phyloP scores from a whole-genome alignment of 345 rosid species.

The Bruguiera parviflora region DNA sequence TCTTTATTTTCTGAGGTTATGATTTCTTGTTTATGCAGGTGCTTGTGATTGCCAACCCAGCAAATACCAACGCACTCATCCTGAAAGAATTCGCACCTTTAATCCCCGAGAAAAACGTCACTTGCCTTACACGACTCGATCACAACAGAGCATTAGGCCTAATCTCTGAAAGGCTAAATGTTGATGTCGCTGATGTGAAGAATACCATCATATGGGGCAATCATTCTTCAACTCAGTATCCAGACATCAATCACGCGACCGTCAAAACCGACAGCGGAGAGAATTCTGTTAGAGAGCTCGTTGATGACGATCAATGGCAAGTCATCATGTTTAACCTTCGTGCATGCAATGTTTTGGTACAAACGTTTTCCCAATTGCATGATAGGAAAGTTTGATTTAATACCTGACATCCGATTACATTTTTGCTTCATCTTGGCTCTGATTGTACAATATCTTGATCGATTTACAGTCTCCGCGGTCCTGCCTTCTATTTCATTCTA shows the following conservation, averaged over 20 bases:
- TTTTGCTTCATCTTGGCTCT: too few relatives aligned
- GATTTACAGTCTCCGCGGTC: too few relatives aligned
- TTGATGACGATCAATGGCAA: slow-evolving; percentile 60
- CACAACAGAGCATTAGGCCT: slow-evolving; percentile 77
- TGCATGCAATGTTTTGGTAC: too few relatives aligned
- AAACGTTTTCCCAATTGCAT: too few relatives aligned
- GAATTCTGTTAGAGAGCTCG: slow-evolving; percentile 42
- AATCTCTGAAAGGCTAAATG: slow-evolving; percentile 58
- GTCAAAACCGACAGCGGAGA: slow-evolving; percentile 38
- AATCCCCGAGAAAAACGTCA: slow-evolving; percentile 68
- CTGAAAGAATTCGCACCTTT: slow-evolving; percentile 84
- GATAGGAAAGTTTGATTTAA: too few relatives aligned
- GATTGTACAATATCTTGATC: too few relatives aligned
- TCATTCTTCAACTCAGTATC: slow-evolving; percentile 91
- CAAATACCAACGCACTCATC: slow-evolving; percentile 80
- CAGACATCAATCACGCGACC: slow-evolving; percentile 72
- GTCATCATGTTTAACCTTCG: background rate
- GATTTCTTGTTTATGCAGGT: slow-evolving; percentile 30
- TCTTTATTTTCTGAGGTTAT: background rate
- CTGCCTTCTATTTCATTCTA: too few relatives aligned
- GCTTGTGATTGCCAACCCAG: slow-evolving; percentile 77
- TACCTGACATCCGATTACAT: too few relatives aligned
- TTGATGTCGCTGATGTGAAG: slow-evolving; percentile 55
- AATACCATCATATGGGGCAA: slow-evolving; percentile 83
- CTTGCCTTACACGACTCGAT: slow-evolving; percentile 79